Conservation (phyloP, 2,329 filamentous ascomycete genomes). For the Hypoxylon sp. region DNA sequence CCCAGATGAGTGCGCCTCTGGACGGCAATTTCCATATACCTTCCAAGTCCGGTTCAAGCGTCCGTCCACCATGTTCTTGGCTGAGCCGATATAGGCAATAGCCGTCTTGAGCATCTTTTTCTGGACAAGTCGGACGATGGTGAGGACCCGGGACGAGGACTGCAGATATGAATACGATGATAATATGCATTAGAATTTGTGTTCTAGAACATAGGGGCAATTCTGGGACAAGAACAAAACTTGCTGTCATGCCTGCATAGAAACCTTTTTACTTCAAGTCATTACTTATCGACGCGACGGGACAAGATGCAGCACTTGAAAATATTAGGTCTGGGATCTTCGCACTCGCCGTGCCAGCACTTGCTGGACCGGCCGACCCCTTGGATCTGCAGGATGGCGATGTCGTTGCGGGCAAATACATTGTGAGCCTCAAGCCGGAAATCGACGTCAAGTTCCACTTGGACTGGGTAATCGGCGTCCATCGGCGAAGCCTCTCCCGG, state of each 20-base stretch:
- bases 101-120: too few species aligned
- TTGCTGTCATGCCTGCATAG: neutral
- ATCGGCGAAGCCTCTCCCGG: conserved; percentile 28
- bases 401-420: conserved; percentile 34
- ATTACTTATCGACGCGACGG: conserved; percentile 8
- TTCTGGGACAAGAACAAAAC: conserved; percentile 2
- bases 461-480: conserved; percentile 26
- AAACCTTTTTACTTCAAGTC: neutral
- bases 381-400: conserved; percentile 29
- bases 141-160: conserved; percentile 7
- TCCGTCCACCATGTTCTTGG: too few species aligned
- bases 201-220: conserved; percentile 19
- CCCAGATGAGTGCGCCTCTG: too few species aligned
- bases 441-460: conserved; percentile 26
- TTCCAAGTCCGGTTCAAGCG: too few species aligned
- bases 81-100: too few species aligned
- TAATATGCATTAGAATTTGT: neutral
- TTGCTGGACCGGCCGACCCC: conserved; percentile 11
- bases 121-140: conserved; percentile 23
- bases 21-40: too few species aligned
- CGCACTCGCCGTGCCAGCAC: conserved; percentile 19
- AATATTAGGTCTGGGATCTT: conserved; percentile 18
- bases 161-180: conserved; percentile 24
- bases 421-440: conserved; percentile 39
- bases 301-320: conserved; percentile 26